These are phyloP conservation scores for Ricinus communis DNA, from an alignment of 345 rosid species.

Conservation along the genomic window DNA sequence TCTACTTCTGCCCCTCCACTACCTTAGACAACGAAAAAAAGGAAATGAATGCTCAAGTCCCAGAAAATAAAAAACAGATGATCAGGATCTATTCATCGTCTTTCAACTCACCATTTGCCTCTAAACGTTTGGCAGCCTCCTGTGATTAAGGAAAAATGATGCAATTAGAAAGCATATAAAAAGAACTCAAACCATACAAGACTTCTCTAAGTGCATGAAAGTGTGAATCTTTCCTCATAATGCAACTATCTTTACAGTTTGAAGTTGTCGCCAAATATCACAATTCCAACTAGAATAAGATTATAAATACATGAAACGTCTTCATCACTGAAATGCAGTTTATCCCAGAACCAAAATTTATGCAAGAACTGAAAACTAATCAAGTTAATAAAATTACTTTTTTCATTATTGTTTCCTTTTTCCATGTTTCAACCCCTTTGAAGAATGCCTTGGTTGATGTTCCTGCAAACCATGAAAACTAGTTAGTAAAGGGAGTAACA, in stretches of 20 bases:
- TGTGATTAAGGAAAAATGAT: slow-evolving; percentile 26
- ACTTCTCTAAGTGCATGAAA: neutral
- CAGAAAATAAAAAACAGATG: neutral
- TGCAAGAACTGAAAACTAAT: neutral
- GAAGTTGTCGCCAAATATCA: neutral
- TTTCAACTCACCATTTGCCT: slow-evolving; percentile 44
- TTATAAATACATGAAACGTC: no score
- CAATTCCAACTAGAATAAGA: no score
- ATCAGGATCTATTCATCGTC: neutral
- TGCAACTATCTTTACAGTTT: neutral
- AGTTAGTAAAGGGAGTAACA: neutral
- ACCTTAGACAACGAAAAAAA: slow-evolving; percentile 31
- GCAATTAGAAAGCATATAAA: neutral
- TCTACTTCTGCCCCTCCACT: slow-evolving; percentile 41
- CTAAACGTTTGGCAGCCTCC: slow-evolving; percentile 56
- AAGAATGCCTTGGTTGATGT: slow-evolving; percentile 84
- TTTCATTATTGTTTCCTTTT: slow-evolving; percentile 67
- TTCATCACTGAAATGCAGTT: no score
- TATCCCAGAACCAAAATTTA: neutral
- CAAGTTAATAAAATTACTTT: slow-evolving; percentile 33
- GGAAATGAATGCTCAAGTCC: neutral
- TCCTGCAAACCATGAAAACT: slow-evolving; percentile 38
- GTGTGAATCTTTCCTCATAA: neutral
- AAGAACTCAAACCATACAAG: neutral
- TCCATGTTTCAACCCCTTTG: slow-evolving; percentile 85